Conservation (phyloP, 805 yeast genomes). For the Kodamaea hsintzibuensis region DNA sequence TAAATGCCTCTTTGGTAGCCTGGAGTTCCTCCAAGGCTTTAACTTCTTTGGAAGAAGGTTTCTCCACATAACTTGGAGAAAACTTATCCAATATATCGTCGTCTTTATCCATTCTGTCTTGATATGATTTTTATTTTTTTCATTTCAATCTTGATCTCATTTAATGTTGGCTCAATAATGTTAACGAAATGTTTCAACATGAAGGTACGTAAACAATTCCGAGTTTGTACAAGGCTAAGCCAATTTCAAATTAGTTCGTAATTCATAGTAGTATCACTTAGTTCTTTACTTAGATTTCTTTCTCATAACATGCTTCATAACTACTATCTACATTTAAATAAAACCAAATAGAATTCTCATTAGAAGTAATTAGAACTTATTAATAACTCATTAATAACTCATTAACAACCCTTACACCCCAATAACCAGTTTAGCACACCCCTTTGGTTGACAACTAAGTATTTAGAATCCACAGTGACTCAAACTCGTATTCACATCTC, state of each 20-base stretch:
- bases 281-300: not conserved
- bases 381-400: not conserved
- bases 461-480: not conserved
- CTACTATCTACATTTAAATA: not conserved
- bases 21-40: slow-evolving; percentile 27
- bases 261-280: no score
- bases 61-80: slow-evolving; percentile 12
- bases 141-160: not conserved
- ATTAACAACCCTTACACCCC: not conserved
- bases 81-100: slow-evolving; percentile 37
- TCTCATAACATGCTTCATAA: not conserved
- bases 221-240: no score
- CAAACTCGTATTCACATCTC: not conserved
- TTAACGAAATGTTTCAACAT: not conserved
- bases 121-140: not conserved
- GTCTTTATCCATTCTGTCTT: slow-evolving; percentile 9
- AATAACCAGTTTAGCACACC: not conserved
- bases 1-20: slow-evolving; percentile 30
- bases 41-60: slow-evolving; percentile 21
- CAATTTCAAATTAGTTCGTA: no score
- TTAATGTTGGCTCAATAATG: not conserved
- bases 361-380: not conserved
- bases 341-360: not conserved
- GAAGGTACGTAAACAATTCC: no score
- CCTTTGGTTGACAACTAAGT: not conserved